A percentile compares a stretch with the other conserved stretches of the same genome.
Evolutionary conservation across 2,329 filamentous ascomycete genomes (phyloP).

Genomic region (Xylariaceae sp.): DNA sequence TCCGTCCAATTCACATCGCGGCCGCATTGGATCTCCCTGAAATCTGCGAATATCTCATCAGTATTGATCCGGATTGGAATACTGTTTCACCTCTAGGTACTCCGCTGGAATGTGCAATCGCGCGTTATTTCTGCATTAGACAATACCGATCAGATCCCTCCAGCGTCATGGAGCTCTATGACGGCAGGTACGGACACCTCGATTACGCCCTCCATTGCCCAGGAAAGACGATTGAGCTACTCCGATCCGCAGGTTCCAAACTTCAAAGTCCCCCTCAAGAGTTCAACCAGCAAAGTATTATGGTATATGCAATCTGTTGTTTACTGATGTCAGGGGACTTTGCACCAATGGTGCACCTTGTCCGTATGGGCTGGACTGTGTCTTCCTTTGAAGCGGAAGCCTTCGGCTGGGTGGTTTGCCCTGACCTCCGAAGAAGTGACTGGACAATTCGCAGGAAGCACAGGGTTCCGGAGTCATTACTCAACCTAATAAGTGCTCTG

Average conservation of each 20-base stretch:
- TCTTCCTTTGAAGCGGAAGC: slow-evolving; percentile 1
- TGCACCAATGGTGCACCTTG: slow-evolving; percentile 1
- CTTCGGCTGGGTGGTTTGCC: neutral
- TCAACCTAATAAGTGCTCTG: slow-evolving; percentile 2
- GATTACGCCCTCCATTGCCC: slow-evolving; percentile 2
- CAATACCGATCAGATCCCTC: neutral
- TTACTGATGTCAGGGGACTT: slow-evolving; percentile 2
- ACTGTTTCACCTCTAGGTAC: neutral
- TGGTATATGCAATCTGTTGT: slow-evolving; percentile 3
- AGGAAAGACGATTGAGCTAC: neutral
- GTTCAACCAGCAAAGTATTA: neutral
- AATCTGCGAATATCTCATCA: slow-evolving; percentile 5
- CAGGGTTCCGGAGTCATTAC: neutral
- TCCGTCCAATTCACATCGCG: slow-evolving; percentile 7
- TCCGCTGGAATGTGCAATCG: slow-evolving; percentile 5
- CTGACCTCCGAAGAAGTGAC: no score
- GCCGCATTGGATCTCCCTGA: slow-evolving; percentile 7
- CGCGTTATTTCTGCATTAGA: neutral
- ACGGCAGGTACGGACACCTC: neutral
- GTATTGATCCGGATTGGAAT: slow-evolving; percentile 1
- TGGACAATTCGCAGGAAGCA: neutral
- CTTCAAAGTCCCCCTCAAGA: neutral
- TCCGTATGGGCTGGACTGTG: slow-evolving; percentile 3
- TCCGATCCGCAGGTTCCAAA: neutral
- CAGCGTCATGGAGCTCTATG: neutral